Evolutionary conservation across 2,329 filamentous ascomycete genomes (phyloP), one percentile per base, ranked within the genome.

Genomic region (Ophiosphaerella korrae): DNA sequence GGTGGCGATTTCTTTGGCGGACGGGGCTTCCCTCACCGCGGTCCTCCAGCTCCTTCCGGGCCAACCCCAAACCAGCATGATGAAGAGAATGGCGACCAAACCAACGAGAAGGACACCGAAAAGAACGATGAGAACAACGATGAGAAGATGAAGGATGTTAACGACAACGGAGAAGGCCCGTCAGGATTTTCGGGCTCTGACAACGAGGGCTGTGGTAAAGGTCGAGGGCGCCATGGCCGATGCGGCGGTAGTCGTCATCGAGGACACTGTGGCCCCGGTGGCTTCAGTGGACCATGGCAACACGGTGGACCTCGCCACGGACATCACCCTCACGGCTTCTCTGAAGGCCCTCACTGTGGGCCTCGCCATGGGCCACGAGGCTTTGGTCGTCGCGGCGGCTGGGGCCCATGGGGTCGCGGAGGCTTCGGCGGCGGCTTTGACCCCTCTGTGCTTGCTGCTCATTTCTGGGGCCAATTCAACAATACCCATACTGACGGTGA

Each of bases 381-480:
- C 11, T 42, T 37, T 23, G 54, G 62, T 31, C 52, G 62, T 29
- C 62, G 58, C 34, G 60, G 66, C 48, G 57, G 58, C 14, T 64
- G 66, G 53, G 67, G 67, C 3, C 62, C 63, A 7, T 66, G 66
- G 65, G 54, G 58, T 12, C 50, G 43, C 8, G 57, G 56, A 7
- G 53, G 53, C 2, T 49, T 58, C 14, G 45, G 48, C 9, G 35
- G 48, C 21, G 58, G 52, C 2, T 70, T 66, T 39, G 53, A 68
- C 39, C 63, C 70, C 11, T 53, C 58, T 8, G 46, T 50, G 11
- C 55, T 77, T 7, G 69, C 68, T n/a, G 57, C 56, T n/a, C 52
- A 74, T 6, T 62, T 78, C 44, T 66, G 57, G 48, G 57, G 53
- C 13, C 59, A 57, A 12, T 76, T 78, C 52, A 71, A 59, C 16